Evolutionary conservation across 305 asterid species (phyloP).

Genomic region (Rubia tinctorum): DNA sequence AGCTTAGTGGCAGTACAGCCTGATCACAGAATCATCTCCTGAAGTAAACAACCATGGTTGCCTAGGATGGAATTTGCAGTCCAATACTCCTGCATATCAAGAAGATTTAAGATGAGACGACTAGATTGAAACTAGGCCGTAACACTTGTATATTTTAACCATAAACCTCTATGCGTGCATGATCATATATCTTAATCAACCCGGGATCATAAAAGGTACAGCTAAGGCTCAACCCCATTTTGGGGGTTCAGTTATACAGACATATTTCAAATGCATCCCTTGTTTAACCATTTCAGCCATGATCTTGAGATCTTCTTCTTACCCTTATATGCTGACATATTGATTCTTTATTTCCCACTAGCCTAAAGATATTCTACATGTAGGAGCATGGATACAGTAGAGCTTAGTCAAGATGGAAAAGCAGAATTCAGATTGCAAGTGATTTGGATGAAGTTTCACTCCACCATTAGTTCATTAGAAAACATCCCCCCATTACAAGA

Average conservation of each 20-base stretch:
- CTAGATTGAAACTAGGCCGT: background rate
- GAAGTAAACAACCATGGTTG: conserved; percentile 98
- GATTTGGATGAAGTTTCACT: background rate
- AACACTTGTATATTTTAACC: background rate
- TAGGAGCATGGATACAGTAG: background rate
- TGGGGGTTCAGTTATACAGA: background rate
- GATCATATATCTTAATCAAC: too few species aligned
- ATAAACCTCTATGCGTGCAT: too few species aligned
- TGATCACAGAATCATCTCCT: conserved; percentile 78
- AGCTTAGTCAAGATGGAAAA: background rate
- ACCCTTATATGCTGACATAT: background rate
- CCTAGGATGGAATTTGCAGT: conserved; percentile 93
- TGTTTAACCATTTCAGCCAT: background rate
- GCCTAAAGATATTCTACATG: background rate
- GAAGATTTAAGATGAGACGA: background rate
- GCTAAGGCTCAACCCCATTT: too few species aligned
- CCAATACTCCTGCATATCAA: conserved; percentile 69
- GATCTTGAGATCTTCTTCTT: background rate
- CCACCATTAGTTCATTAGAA: background rate
- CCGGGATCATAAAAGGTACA: background rate
- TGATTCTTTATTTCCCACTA: background rate
- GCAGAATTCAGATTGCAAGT: background rate
- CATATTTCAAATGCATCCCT: background rate
- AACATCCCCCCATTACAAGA: background rate
- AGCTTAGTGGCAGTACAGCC: conserved; percentile 62